These are phyloP conservation scores for Lentinula aciculospora DNA, from an alignment of 768 basidiomycete species.

Conservation along the genomic window DNA sequence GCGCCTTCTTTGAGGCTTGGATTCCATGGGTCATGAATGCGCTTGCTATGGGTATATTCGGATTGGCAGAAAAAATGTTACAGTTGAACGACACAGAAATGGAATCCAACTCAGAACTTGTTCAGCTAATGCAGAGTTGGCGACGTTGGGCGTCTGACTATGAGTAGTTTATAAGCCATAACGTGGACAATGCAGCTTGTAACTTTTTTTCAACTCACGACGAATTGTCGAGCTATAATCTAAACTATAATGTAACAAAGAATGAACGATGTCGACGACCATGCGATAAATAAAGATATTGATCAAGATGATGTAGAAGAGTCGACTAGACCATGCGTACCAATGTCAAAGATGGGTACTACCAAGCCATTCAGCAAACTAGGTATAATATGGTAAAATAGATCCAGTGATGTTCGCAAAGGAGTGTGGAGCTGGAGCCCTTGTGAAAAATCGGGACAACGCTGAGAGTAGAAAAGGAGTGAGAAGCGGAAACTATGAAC, in stretches of 20 bases:
- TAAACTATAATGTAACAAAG: not conserved
- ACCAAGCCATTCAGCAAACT: not conserved
- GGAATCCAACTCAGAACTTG: not conserved
- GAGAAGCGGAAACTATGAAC: not conserved
- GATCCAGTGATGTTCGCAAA: not conserved
- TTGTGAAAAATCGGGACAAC: not conserved
- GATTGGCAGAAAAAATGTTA: constrained; percentile 17
- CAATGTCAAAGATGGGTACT: not conserved
- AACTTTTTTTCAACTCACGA: not conserved
- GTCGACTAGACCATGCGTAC: not conserved
- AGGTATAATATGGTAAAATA: not conserved
- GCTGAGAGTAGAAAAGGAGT: not conserved
- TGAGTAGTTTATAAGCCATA: too few relatives aligned
- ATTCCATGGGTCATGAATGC: constrained; percentile 70
- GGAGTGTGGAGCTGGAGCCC: constrained; percentile 1
- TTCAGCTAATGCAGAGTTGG: not conserved
- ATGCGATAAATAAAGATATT: not conserved
- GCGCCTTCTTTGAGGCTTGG: constrained; percentile 55
- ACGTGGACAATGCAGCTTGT: not conserved
- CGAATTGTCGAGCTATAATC: not conserved
- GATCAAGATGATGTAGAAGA: not conserved
- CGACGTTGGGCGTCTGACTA: not conserved
- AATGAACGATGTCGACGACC: not conserved
- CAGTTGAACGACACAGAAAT: not conserved
- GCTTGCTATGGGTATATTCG: constrained; percentile 72